Conservation (phyloP, 2,329 filamentous ascomycete species). For the Aspergillus jensenii region DNA sequence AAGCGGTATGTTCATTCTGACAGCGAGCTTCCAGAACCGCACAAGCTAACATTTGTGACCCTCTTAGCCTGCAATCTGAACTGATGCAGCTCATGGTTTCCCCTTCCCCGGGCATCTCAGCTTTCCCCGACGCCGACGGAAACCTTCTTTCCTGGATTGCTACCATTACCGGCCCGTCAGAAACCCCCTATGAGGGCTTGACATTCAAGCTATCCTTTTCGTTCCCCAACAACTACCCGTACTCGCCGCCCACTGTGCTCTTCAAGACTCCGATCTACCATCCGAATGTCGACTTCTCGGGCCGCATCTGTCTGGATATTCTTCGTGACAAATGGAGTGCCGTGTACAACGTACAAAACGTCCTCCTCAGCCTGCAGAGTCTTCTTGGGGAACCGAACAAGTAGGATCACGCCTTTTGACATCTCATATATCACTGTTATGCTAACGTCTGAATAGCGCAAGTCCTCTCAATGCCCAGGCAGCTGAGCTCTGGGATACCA, state of each 20-base stretch:
- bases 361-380: conserved; percentile 90
- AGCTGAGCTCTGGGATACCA: conserved; percentile 91
- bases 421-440: neutral
- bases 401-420: conserved; percentile 53
- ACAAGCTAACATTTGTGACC: neutral
- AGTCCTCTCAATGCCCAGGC: conserved; percentile 95
- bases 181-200: conserved; percentile 85
- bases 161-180: conserved; percentile 86
- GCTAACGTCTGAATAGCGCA: conserved; percentile 56
- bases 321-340: conserved; percentile 99
- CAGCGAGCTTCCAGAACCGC: no score
- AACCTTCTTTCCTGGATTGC: conserved; percentile 92
- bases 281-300: conserved; percentile 96
- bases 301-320: conserved; percentile 95
- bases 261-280: conserved; percentile 99
- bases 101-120: conserved; percentile 87
- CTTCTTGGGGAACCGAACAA: conserved; percentile 97
- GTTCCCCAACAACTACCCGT: conserved; percentile 92
- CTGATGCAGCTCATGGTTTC: conserved; percentile 98
- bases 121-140: conserved; percentile 86
- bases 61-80: conserved; percentile 81
- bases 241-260: conserved; percentile 82
- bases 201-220: conserved; percentile 89
- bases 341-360: conserved; percentile 93
- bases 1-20: conserved; percentile 60